These are phyloP conservation scores for Phoma sp. DNA, from an alignment of 2,329 filamentous ascomycete genomes.

Conservation along the genomic window DNA sequence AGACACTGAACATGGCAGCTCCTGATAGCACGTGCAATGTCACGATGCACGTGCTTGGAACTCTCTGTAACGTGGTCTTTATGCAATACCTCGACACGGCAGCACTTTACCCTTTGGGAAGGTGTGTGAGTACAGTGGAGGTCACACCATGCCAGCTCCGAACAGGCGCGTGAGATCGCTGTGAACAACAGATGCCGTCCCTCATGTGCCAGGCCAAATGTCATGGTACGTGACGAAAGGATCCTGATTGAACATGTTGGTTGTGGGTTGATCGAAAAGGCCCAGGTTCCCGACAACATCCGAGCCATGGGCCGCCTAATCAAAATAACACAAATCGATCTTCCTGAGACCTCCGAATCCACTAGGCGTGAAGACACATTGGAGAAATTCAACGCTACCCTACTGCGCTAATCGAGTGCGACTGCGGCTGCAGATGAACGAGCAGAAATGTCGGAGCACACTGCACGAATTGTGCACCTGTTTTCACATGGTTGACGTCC, in stretches of 20 bases:
- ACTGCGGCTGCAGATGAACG: background rate
- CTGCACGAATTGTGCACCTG: background rate
- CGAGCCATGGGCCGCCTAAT: conserved; percentile 17
- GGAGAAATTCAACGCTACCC: conserved; percentile 10
- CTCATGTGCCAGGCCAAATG: conserved; percentile 12
- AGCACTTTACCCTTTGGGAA: conserved; percentile 10
- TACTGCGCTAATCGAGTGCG: conserved; percentile 8
- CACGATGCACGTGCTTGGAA: conserved; percentile 14
- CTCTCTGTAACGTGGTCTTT: conserved; percentile 3
- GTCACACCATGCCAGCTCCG: conserved; percentile 2
- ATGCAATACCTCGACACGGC: conserved; percentile 1
- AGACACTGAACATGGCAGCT: background rate
- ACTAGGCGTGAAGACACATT: conserved; percentile 11
- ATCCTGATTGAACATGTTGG: background rate
- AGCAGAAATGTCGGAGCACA: background rate
- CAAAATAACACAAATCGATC: conserved; percentile 11
- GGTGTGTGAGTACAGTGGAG: conserved; percentile 6
- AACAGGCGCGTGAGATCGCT: conserved; percentile 2
- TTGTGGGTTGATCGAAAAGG: conserved; percentile 1
- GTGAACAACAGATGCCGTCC: conserved; percentile 1
- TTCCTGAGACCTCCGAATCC: conserved; percentile 1
- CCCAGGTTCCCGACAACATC: conserved; percentile 7
- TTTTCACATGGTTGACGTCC: conserved; percentile 5
- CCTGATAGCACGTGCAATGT: background rate
- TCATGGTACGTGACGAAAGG: conserved; percentile 7